phyloP scores from a whole-genome alignment of 2,329 filamentous ascomycete species.

The Xylaria sp. region DNA sequence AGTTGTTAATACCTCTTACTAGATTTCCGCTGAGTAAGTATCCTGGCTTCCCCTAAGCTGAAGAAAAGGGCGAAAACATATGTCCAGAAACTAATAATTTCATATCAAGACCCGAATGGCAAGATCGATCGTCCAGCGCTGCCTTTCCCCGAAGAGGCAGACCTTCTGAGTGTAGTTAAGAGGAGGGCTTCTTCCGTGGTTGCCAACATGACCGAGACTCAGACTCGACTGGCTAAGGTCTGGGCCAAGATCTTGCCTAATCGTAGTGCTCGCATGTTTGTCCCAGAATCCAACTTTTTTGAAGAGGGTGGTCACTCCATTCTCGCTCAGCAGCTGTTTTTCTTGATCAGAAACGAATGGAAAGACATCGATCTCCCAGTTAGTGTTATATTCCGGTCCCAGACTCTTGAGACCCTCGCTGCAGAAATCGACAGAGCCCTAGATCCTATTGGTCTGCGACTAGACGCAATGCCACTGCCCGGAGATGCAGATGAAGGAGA shows the following conservation, averaged over 20 bases:
- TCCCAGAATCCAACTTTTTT: slow-evolving; percentile 68
- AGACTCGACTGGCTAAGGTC: slow-evolving; percentile 70
- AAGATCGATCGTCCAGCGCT: slow-evolving; percentile 82
- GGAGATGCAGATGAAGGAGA: slow-evolving; percentile 29
- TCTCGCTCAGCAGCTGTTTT: slow-evolving; percentile 79
- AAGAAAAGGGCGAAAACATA: too few species aligned
- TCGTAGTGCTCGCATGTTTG: slow-evolving; percentile 69
- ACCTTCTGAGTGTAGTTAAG: slow-evolving; percentile 56
- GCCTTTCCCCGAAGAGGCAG: slow-evolving; percentile 78
- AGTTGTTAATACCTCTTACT: slow-evolving; percentile 73
- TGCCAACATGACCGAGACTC: slow-evolving; percentile 57
- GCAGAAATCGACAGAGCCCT: slow-evolving; percentile 55
- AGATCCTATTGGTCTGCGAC: slow-evolving; percentile 2
- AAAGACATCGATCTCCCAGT: slow-evolving; percentile 64
- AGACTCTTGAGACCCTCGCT: slow-evolving; percentile 54
- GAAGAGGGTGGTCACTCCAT: slow-evolving; percentile 82
- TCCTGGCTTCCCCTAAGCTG: neutral
- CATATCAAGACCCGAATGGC: slow-evolving; percentile 66
- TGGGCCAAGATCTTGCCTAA: slow-evolving; percentile 76
- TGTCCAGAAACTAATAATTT: neutral
- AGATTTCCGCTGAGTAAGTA: slow-evolving; percentile 67
- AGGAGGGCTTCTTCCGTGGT: slow-evolving; percentile 48
- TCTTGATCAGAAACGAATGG: slow-evolving; percentile 60
- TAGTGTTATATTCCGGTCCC: slow-evolving; percentile 71
- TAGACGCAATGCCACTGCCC: slow-evolving; percentile 1